These are phyloP conservation scores for Mycena crocata DNA, from an alignment of 768 basidiomycete species.

Conservation along the genomic window DNA sequence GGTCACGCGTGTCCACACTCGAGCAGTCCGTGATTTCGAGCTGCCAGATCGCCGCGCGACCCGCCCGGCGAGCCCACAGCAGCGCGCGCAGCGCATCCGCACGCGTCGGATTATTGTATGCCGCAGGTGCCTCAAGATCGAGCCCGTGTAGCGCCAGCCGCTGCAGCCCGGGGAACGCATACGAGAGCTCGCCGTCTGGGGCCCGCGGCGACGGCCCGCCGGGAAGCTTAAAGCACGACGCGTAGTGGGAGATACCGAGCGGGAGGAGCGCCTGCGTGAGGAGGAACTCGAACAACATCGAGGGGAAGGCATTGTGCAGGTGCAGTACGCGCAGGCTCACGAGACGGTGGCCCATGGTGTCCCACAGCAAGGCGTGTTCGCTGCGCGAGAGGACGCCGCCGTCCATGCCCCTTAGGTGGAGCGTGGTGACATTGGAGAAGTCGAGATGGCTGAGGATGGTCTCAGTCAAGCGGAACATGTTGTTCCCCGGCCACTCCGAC, in stretches of 20 bases:
- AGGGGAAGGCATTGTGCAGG: constrained; percentile 23
- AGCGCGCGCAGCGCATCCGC: constrained; percentile 21
- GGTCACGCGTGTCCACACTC: constrained; percentile 3
- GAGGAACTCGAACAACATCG: constrained; percentile 26
- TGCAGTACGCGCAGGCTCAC: constrained; percentile 17
- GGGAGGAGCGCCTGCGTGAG: constrained; percentile 26
- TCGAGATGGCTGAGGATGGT: not conserved
- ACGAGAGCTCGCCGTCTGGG: not conserved
- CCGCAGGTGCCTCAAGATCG: constrained; percentile 9
- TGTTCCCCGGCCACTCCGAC: not conserved
- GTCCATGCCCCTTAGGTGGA: constrained; percentile 21
- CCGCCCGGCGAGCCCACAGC: constrained; percentile 20
- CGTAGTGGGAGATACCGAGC: constrained; percentile 20
- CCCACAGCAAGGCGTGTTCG: constrained; percentile 1
- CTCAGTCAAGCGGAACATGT: not conserved
- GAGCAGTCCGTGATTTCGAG: constrained; percentile 12
- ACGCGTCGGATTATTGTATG: not conserved
- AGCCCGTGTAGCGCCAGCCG: constrained; percentile 17
- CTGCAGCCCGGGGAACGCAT: constrained; percentile 20
- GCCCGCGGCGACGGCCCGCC: not conserved
- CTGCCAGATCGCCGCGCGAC: constrained; percentile 1
- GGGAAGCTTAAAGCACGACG: not conserved
- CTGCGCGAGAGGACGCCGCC: not conserved
- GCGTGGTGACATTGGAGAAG: constrained; percentile 7
- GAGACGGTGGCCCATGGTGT: not conserved